These are phyloP conservation scores for Ilyonectria sp. DNA, from an alignment of 2,329 filamentous ascomycete genomes.

Conservation along the genomic window DNA sequence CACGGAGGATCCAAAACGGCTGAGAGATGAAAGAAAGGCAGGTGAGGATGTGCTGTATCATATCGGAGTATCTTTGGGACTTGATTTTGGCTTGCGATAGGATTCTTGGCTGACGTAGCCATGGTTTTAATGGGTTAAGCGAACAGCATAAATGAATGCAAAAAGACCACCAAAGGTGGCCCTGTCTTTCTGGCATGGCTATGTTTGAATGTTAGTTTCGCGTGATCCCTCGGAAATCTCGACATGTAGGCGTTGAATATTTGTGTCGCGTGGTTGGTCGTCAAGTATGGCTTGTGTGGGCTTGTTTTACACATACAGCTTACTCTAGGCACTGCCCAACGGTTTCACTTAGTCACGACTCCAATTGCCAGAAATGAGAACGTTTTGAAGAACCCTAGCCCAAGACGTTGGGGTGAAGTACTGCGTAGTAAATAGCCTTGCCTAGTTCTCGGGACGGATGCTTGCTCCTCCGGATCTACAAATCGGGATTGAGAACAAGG, in stretches of 20 bases:
- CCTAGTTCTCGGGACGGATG: conserved; percentile 4
- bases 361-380: not conserved
- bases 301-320: conserved; percentile 11
- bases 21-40: not conserved
- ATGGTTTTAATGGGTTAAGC: conserved; percentile 24
- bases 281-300: conserved; percentile 3
- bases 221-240: not conserved
- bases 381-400: not conserved
- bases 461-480: not conserved
- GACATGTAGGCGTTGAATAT: not conserved
- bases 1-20: conserved; percentile 12
- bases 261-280: not conserved
- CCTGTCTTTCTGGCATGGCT: conserved; percentile 2
- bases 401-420: not conserved
- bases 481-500: not conserved
- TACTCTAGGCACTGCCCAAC: not conserved
- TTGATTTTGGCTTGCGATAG: conserved; percentile 7
- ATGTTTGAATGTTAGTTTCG: not conserved
- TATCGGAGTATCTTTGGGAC: conserved; percentile 15
- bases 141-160: conserved; percentile 18
- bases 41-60: conserved; percentile 16
- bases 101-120: conserved; percentile 5
- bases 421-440: not conserved
- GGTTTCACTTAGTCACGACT: conserved; percentile 9
- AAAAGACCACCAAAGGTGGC: conserved; percentile 15